A percentile compares a stretch with the other conserved stretches of the same genome.
Evolutionary conservation across 148 eudicot species (phyloP).

Genomic region (Linanthus parryae): DNA sequence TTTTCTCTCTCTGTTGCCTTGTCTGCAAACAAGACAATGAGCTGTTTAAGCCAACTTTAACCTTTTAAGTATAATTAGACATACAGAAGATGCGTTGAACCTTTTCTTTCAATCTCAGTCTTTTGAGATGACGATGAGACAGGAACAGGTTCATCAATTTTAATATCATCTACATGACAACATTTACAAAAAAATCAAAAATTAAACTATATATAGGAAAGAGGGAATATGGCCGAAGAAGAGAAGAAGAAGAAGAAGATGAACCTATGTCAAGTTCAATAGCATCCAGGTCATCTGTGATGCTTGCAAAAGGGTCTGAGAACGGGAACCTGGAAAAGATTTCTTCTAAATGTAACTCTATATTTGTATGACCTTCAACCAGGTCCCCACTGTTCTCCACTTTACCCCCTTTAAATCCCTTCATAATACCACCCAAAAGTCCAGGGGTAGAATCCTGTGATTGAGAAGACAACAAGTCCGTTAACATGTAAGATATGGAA

Average conservation of each 20-base stretch:
- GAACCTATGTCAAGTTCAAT: conserved; percentile 65
- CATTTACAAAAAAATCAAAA: conserved; percentile 6
- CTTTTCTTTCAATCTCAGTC: conserved; percentile 34
- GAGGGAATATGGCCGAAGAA: conserved; percentile 1
- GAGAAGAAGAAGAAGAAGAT: not conserved
- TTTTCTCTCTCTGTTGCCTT: conserved; percentile 56
- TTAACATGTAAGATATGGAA: conserved; percentile 8
- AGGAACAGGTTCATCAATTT: conserved; percentile 60
- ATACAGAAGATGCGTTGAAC: conserved; percentile 19
- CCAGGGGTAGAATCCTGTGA: conserved; percentile 46
- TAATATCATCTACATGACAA: conserved; percentile 66
- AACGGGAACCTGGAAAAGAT: conserved; percentile 59
- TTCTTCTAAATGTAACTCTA: conserved; percentile 39
- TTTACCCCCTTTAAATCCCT: conserved; percentile 56
- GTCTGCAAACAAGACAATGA: conserved; percentile 30
- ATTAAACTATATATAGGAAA: no score
- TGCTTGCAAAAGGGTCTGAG: conserved; percentile 25
- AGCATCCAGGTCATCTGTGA: conserved; percentile 24
- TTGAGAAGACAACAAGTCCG: not conserved
- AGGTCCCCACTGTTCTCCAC: conserved; percentile 26
- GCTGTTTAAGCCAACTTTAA: conserved; percentile 10
- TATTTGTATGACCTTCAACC: conserved; percentile 22
- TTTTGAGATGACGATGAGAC: conserved; percentile 33
- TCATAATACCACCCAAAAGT: conserved; percentile 53
- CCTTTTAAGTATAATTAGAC: not conserved